phyloP scores from a whole-genome alignment of 306 rosid species.

The Rosa chinensis region DNA sequence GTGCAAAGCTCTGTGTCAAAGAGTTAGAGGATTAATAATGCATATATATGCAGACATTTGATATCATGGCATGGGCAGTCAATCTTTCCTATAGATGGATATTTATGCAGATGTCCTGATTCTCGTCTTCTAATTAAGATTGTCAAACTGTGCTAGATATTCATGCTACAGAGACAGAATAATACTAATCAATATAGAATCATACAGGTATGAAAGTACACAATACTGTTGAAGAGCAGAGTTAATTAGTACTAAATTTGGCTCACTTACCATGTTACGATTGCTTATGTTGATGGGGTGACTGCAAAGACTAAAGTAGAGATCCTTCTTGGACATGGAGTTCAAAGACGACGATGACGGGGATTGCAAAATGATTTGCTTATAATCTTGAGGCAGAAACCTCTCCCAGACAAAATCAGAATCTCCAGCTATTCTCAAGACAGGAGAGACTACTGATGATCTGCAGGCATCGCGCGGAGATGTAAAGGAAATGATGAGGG shows the following conservation, averaged over 20 bases:
- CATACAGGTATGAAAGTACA: too few species aligned
- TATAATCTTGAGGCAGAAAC: constrained; percentile 24
- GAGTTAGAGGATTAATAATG: neutral
- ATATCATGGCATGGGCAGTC: neutral
- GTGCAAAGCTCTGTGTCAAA: constrained; percentile 33
- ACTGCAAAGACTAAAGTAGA: constrained; percentile 26
- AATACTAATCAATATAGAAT: too few species aligned
- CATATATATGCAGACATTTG: neutral
- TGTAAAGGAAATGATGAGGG: constrained; percentile 11
- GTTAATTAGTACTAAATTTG: neutral
- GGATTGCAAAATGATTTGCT: constrained; percentile 12
- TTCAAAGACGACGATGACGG: neutral
- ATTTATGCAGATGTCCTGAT: too few species aligned
- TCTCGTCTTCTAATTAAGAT: too few species aligned
- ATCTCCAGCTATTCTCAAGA: neutral
- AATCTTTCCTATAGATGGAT: too few species aligned
- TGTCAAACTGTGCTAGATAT: too few species aligned
- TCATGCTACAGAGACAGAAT: too few species aligned
- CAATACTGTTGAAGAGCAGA: too few species aligned
- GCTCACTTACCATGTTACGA: constrained; percentile 13
- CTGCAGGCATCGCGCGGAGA: constrained; percentile 23
- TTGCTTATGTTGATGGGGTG: constrained; percentile 14
- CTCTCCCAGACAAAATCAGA: constrained; percentile 25
- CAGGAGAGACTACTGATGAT: constrained; percentile 1
- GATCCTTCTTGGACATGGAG: constrained; percentile 22